Percentiles rank a stretch among this genome's conserved stretches.
These are phyloP conservation scores for Xylaria sp. DNA, from an alignment of 2,329 filamentous ascomycete genomes.

Conservation along the genomic window DNA sequence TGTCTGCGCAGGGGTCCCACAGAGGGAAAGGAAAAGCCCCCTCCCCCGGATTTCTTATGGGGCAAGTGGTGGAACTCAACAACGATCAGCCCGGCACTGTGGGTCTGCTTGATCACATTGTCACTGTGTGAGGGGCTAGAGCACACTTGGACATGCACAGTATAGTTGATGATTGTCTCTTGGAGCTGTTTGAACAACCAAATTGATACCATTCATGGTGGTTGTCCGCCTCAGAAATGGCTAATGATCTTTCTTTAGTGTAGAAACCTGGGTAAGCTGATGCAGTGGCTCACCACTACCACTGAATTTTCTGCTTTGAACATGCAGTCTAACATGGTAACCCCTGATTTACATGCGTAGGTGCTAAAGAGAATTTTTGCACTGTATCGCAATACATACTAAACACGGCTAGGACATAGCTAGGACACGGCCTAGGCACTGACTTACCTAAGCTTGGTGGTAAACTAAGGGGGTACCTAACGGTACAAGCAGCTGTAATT, in stretches of 20 bases:
- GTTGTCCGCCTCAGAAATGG: neutral
- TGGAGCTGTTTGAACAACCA: neutral
- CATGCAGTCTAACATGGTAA: no score
- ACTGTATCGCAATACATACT: neutral
- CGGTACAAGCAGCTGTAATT: constrained; percentile 9
- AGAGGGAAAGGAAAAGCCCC: constrained; percentile 30
- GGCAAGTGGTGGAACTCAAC: constrained; percentile 33
- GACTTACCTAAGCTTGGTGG: constrained; percentile 5
- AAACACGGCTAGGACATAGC: neutral
- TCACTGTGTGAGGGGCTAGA: constrained; percentile 19
- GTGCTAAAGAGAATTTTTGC: neutral
- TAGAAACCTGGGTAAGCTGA: neutral
- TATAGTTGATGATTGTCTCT: neutral
- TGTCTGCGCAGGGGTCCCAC: constrained; percentile 10
- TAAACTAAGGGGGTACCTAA: neutral
- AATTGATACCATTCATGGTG: neutral
- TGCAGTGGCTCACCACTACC: no score
- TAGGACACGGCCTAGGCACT: neutral
- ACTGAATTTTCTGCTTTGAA: no score
- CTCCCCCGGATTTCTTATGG: constrained; percentile 47
- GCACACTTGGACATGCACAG: constrained; percentile 10
- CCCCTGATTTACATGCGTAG: neutral
- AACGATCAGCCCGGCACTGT: constrained; percentile 41
- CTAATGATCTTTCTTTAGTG: neutral
- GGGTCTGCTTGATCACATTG: constrained; percentile 41